Evolutionary conservation across 148 eudicot genomes (phyloP).

Genomic region (Mesembryanthemum crystallinum): DNA sequence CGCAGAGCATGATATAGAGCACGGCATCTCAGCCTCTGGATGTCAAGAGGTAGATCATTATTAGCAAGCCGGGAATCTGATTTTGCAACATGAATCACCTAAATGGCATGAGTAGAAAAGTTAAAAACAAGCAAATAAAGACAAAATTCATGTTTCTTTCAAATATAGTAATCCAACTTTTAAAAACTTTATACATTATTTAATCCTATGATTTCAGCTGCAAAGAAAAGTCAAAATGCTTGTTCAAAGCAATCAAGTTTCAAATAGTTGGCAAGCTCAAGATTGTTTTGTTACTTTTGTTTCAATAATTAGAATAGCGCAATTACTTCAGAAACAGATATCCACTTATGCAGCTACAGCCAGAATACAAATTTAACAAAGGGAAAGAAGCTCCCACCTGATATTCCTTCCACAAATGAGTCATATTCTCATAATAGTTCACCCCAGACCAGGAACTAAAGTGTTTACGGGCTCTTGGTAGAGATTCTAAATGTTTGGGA

Average conservation of each 20-base stretch:
- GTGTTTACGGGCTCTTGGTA: slow-evolving; percentile 90
- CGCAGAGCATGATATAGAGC: slow-evolving; percentile 73
- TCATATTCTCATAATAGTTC: slow-evolving; percentile 80
- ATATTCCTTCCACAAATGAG: slow-evolving; percentile 68
- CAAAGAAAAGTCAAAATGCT: background rate
- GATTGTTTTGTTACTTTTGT: background rate
- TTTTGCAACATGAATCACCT: slow-evolving; percentile 92
- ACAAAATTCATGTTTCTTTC: background rate
- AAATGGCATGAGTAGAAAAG: slow-evolving; percentile 18
- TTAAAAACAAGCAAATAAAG: slow-evolving; percentile 2
- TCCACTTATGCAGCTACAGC: background rate
- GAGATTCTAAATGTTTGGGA: slow-evolving; percentile 63
- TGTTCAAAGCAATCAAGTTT: background rate
- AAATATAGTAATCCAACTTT: background rate
- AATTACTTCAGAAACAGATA: background rate
- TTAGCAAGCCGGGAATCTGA: slow-evolving; percentile 96
- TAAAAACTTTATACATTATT: background rate
- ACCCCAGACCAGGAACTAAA: slow-evolving; percentile 79
- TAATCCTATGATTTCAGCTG: background rate
- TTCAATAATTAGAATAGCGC: too few species aligned
- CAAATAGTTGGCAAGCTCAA: background rate
- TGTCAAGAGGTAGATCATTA: slow-evolving; percentile 87
- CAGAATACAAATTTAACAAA: background rate
- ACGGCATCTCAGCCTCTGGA: slow-evolving; percentile 88
- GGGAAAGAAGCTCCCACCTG: slow-evolving; percentile 38